These are phyloP conservation scores for Phytophthora ramorum DNA, from an alignment of 352 stramenopile species.

Conservation along the genomic window DNA sequence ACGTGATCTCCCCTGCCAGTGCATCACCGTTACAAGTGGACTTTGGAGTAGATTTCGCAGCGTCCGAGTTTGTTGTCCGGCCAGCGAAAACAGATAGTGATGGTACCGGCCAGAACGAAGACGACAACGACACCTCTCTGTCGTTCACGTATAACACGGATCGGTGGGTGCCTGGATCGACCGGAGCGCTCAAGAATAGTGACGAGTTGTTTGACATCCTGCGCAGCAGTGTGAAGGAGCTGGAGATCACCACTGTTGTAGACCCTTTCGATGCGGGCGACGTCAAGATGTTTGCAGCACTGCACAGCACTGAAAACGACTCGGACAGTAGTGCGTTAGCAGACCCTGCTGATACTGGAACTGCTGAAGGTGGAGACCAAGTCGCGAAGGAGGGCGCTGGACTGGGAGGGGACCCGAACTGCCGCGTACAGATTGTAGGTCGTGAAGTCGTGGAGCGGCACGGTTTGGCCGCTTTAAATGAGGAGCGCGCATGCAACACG, in stretches of 20 bases:
- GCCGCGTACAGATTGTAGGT: constrained; percentile 58
- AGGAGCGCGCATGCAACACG: constrained; percentile 70
- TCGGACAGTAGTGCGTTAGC: constrained; percentile 3
- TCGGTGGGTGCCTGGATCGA: constrained; percentile 62
- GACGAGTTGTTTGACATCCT: constrained; percentile 72
- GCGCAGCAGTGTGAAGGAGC: constrained; percentile 53
- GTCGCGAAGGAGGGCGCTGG: constrained; percentile 13
- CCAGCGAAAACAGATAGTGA: neutral
- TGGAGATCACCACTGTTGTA: constrained; percentile 60
- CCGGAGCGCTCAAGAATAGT: constrained; percentile 55
- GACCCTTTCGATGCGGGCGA: constrained; percentile 71
- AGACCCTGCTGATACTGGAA: constrained; percentile 8
- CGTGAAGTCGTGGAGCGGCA: constrained; percentile 42
- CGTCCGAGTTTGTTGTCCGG: constrained; percentile 57
- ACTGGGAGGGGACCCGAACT: constrained; percentile 54
- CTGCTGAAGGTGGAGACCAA: neutral
- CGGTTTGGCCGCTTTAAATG: constrained; percentile 49
- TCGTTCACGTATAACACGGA: constrained; percentile 73
- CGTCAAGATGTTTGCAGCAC: constrained; percentile 56
- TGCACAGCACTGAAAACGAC: constrained; percentile 59
- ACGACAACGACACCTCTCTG: constrained; percentile 11
- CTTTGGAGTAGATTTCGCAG: constrained; percentile 74
- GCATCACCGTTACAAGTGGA: constrained; percentile 50
- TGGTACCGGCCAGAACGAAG: constrained; percentile 12
- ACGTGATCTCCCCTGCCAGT: constrained; percentile 38